These are phyloP conservation scores for Eucalyptus erythrocorys DNA, from an alignment of 345 rosid species.

Conservation along the genomic window DNA sequence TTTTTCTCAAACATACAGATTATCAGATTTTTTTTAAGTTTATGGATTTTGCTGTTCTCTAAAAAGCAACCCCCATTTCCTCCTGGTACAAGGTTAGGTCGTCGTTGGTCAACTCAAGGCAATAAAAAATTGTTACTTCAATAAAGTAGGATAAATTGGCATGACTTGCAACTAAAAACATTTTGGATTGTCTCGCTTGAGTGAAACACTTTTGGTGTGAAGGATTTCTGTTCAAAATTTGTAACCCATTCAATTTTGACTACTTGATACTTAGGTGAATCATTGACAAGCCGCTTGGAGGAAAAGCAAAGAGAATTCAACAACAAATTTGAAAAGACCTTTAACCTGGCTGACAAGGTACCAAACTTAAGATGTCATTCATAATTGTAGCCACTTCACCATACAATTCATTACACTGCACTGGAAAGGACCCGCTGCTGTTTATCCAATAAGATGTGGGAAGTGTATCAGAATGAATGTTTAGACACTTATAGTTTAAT, in stretches of 20 bases:
- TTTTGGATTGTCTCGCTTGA: background rate
- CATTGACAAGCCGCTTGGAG: constrained; percentile 40
- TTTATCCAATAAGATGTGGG: background rate
- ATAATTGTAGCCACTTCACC: background rate
- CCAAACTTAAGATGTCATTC: background rate
- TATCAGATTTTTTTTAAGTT: background rate
- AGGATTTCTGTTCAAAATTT: background rate
- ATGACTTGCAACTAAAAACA: background rate
- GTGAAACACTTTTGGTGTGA: background rate
- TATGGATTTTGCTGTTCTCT: background rate
- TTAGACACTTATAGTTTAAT: too few species aligned
- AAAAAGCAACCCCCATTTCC: background rate
- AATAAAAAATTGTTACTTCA: background rate
- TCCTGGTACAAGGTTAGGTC: background rate
- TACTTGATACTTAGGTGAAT: constrained; percentile 18
- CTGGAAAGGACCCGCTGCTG: background rate
- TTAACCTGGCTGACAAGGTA: constrained; percentile 58
- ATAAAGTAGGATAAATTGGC: background rate
- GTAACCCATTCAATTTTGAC: background rate
- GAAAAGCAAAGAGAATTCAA: constrained; percentile 61
- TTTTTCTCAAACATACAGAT: background rate
- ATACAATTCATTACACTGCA: background rate
- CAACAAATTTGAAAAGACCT: constrained; percentile 42
- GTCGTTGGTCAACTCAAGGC: background rate
- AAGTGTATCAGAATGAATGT: background rate